Evolutionary conservation across 495 filamentous ascomycete species (phyloP).

Genomic region (Hypomontagnella monticulosa): DNA sequence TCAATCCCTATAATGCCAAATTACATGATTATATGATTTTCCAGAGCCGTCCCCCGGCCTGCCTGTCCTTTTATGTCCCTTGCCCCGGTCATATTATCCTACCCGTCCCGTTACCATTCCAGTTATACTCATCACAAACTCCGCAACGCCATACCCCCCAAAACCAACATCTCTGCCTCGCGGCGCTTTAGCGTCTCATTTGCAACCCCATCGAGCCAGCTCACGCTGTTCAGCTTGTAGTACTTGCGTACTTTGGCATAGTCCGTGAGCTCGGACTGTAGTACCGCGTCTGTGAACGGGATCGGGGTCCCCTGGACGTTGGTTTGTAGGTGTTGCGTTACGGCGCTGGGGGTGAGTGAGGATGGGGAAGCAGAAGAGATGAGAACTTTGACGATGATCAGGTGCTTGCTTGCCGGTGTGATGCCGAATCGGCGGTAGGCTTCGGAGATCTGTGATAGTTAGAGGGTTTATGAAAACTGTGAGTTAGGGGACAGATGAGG

Average conservation of each 20-base stretch:
- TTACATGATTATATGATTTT: too few species aligned
- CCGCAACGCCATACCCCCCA: conserved; percentile 79
- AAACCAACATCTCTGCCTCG: conserved; percentile 67
- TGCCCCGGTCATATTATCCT: too few species aligned
- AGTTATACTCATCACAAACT: conserved; percentile 54
- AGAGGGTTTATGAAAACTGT: too few species aligned
- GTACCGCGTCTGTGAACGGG: conserved; percentile 69
- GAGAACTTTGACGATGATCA: conserved; percentile 81
- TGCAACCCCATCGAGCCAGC: conserved; percentile 50
- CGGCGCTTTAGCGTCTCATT: conserved; percentile 51
- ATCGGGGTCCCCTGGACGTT: conserved; percentile 70
- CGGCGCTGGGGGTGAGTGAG: conserved; percentile 57
- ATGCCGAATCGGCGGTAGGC: conserved; percentile 91
- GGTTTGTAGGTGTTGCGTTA: conserved; percentile 69
- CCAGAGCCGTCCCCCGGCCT: too few species aligned
- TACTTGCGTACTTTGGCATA: conserved; percentile 77
- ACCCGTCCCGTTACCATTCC: background rate
- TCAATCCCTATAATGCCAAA: too few species aligned
- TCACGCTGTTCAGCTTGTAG: conserved; percentile 76
- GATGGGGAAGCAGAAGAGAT: conserved; percentile 27
- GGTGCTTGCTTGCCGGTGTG: conserved; percentile 68
- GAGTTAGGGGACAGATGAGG: conserved; percentile 13
- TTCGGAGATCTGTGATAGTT: conserved; percentile 85
- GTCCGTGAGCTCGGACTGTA: conserved; percentile 67
- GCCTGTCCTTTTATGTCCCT: too few species aligned